A percentile compares a stretch with the other conserved stretches of the same genome.
Evolutionary conservation across 805 yeast genomes (phyloP).

Genomic region (Lipomyces yamadae): DNA sequence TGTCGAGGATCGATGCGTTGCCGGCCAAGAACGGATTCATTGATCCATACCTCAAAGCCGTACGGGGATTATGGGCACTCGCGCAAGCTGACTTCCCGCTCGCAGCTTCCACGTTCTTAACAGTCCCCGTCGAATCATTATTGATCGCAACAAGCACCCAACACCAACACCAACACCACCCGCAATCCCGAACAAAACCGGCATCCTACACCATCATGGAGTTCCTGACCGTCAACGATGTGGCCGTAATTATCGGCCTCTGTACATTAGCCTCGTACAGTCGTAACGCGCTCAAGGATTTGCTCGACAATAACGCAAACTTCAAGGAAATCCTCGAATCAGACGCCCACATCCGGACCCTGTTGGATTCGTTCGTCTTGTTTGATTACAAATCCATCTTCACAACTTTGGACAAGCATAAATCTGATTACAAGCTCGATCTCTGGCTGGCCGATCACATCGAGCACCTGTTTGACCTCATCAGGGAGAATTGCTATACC

Average conservation of each 20-base stretch:
- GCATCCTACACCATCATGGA: conserved; percentile 19
- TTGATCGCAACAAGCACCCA: too few species aligned
- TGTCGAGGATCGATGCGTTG: conserved; percentile 20
- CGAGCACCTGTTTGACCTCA: conserved; percentile 17
- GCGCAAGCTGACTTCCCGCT: conserved; percentile 14
- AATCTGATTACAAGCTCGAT: conserved; percentile 30
- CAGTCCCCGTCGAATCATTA: conserved; percentile 15
- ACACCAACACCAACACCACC: too few species aligned
- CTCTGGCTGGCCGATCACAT: conserved; percentile 33
- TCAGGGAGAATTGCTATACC: conserved; percentile 34
- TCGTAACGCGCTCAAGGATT: conserved; percentile 21
- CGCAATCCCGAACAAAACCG: neutral
- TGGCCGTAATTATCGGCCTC: conserved; percentile 29
- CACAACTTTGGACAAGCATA: conserved; percentile 22
- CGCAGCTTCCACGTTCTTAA: conserved; percentile 23
- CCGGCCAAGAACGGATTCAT: conserved; percentile 22
- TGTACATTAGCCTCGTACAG: conserved; percentile 30
- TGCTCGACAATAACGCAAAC: conserved; percentile 25
- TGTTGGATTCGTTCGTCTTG: conserved; percentile 31
- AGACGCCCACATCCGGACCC: conserved; percentile 28
- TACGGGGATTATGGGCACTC: conserved; percentile 25
- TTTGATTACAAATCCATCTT: conserved; percentile 25
- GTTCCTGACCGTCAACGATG: conserved; percentile 25
- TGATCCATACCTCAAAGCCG: conserved; percentile 22
- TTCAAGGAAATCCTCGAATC: conserved; percentile 30